Evolutionary conservation across 371 early-diverging fungal genomes (phyloP).

Genomic region (Dichotomocladium elegans): DNA sequence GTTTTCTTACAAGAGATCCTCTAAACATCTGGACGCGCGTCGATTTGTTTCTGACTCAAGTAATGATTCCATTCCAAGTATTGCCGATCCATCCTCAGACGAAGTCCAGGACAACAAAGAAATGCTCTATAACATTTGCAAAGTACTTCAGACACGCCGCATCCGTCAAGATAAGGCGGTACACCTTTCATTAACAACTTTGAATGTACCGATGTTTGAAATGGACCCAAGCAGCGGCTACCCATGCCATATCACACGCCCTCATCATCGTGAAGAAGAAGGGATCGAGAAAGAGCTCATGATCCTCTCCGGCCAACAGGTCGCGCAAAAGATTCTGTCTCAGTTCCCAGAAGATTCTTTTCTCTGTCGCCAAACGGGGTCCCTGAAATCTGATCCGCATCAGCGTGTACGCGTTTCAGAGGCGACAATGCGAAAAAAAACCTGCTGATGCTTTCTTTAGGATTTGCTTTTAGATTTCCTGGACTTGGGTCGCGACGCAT

Average conservation of each 20-base stretch:
- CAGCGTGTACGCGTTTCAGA: no score
- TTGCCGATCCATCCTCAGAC: no score
- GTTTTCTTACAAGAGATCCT: no score
- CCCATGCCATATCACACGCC: slow-evolving; percentile 8
- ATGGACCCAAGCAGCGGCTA: slow-evolving; percentile 22
- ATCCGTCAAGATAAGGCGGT: slow-evolving; percentile 7
- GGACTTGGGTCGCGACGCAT: neutral
- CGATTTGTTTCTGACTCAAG: no score
- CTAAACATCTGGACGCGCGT: no score
- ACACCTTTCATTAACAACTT: slow-evolving; percentile 3
- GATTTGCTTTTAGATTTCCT: slow-evolving; percentile 17
- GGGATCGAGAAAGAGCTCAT: slow-evolving; percentile 21
- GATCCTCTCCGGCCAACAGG: slow-evolving; percentile 29
- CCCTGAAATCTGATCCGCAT: no score
- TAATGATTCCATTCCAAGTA: no score
- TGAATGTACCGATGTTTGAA: slow-evolving; percentile 12
- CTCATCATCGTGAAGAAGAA: slow-evolving; percentile 10
- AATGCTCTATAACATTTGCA: slow-evolving; percentile 12
- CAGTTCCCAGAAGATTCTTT: slow-evolving; percentile 33
- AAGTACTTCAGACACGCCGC: slow-evolving; percentile 13
- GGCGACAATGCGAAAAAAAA: no score
- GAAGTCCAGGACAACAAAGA: neutral
- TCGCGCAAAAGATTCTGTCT: slow-evolving; percentile 30
- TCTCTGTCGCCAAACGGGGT: slow-evolving; percentile 22
- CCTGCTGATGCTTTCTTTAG: slow-evolving; percentile 9